A percentile compares a stretch with the other conserved stretches of the same genome.
Evolutionary conservation across 257 asterid species (phyloP).

Genomic region (Fraxinus quadrangulata): DNA sequence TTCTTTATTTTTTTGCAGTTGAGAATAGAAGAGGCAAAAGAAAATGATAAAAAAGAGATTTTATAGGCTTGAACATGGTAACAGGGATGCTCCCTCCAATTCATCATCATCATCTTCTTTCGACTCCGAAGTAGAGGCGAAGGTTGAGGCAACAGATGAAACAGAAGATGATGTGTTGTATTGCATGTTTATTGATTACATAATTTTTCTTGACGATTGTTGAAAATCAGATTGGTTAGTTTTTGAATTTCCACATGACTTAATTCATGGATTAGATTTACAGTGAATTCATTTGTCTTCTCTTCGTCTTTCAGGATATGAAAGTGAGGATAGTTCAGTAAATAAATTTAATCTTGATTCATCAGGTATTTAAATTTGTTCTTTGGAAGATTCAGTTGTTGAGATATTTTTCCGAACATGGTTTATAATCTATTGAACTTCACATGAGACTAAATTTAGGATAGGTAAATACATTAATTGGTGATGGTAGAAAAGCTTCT

Average conservation of each 20-base stretch:
- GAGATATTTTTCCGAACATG: neutral
- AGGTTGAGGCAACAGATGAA: conserved; percentile 38
- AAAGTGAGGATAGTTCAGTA: conserved; percentile 85
- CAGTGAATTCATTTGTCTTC: conserved; percentile 13
- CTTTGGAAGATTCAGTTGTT: conserved; percentile 13
- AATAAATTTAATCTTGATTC: conserved; percentile 80
- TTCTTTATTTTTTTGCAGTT: conserved; percentile 43
- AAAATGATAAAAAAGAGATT: conserved; percentile 82
- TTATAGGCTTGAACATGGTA: conserved; percentile 74
- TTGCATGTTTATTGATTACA: neutral
- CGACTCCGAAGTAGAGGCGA: conserved; percentile 64
- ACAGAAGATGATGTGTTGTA: conserved; percentile 41
- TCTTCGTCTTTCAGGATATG: conserved; percentile 64
- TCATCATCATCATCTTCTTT: conserved; percentile 54
- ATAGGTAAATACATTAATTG: neutral
- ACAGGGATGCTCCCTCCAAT: conserved; percentile 69
- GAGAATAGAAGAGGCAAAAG: conserved; percentile 22
- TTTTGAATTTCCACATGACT: neutral
- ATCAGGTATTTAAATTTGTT: conserved; percentile 53
- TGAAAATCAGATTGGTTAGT: neutral
- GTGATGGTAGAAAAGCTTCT: neutral
- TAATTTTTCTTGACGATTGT: conserved; percentile 3
- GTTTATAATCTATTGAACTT: conserved; percentile 5
- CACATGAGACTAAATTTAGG: conserved; percentile 6
- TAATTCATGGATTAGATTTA: conserved; percentile 9